Base-by-base conservation (phyloP, 1,284 basidiomycete species). In the Phlebopus sp. region DNA sequence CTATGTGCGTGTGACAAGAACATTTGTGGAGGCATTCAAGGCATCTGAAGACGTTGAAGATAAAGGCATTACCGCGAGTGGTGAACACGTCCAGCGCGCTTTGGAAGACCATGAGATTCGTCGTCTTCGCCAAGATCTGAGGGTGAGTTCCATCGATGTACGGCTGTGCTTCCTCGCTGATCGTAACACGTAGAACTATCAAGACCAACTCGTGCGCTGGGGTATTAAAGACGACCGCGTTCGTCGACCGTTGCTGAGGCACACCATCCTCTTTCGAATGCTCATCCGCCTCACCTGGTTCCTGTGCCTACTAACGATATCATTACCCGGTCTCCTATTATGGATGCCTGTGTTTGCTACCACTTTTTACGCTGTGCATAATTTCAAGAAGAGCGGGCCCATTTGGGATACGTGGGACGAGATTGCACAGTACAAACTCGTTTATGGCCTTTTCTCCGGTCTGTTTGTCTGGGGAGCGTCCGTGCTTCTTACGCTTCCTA, bases 401-500 rank as follows among this genome's bases (percentile, higher is more conserved):
- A 75, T 86, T 29, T 87, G 84, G 71, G 85, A 91, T 58, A 90
- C 86, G 0, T 90, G 79, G 75, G 89, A 91, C 59, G 88, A 92
- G 66, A 89, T 93, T 55, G 89, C 90, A 4, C 90, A 93, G 62
- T 89, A 90, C 63, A 93, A 93, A 65, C 82, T 93, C 43, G 79
- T 86, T 23, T 90, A 88, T 57, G 91, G 90, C 6, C 73, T 93
- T 27, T 59, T 82, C 9, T 84, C 86, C 1, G 88, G 87, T 7
- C 52, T 86, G 5, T 69, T 72, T 46, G 85, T 90, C 34, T 92
- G 85, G 79, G 46, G 75, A 23, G 52, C 66, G 9, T 67, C 75
- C 4, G 67, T 81, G 15, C 37, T 83, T 27, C 42, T 81, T 25
- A 88, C 86, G 1, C 69, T 88, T 54, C 84, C 79, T 2, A 65